A percentile compares a stretch with the other conserved stretches of the same genome.
phyloP scores from a whole-genome alignment of 306 rosid species.

The Rosa persica region DNA sequence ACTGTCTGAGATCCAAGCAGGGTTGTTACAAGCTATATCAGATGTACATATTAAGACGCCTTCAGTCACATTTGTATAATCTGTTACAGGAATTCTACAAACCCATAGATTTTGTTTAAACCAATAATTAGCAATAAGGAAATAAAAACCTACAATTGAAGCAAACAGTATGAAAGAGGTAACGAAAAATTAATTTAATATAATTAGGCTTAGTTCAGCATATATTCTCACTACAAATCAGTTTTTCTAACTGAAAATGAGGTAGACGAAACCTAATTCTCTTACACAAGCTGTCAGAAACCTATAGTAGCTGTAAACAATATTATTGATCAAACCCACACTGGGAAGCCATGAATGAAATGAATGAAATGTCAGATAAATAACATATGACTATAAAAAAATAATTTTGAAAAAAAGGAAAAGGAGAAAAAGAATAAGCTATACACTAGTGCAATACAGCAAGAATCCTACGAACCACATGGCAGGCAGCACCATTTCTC shows the following conservation, averaged over 20 bases:
- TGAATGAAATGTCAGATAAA: conserved; percentile 52
- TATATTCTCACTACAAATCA: background rate
- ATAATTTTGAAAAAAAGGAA: background rate
- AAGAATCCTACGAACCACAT: conserved; percentile 54
- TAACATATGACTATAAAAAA: conserved; percentile 18
- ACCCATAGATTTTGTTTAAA: background rate
- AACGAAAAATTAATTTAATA: background rate
- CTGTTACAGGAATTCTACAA: background rate
- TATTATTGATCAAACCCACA: conserved; percentile 11
- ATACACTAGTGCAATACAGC: conserved; percentile 22
- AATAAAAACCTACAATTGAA: background rate
- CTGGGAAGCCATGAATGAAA: conserved; percentile 33
- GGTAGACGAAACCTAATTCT: background rate
- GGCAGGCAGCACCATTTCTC: conserved; percentile 63
- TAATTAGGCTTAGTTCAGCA: conserved; percentile 1
- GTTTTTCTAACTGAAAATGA: background rate
- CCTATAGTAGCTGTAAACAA: background rate
- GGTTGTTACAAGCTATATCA: background rate
- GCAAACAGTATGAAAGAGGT: background rate
- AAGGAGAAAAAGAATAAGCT: background rate
- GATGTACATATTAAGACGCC: background rate
- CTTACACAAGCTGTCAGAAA: background rate
- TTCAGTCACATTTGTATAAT: background rate
- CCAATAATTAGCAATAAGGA: background rate
- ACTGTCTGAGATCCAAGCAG: background rate